These are phyloP conservation scores for Diplodia seriata DNA, from an alignment of 2,329 filamentous ascomycete genomes.

Conservation along the genomic window DNA sequence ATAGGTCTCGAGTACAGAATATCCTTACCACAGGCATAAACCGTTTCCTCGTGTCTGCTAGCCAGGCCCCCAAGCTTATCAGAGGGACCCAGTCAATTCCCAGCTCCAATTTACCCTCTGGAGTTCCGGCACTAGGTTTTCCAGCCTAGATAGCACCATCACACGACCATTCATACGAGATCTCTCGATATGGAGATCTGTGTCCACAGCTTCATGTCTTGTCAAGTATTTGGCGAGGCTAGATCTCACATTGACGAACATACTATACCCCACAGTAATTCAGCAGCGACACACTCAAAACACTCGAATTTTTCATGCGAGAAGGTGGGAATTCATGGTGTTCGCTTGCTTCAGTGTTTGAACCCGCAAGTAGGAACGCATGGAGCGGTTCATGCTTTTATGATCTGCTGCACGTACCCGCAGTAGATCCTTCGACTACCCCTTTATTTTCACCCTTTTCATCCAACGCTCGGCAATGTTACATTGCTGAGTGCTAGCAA, in stretches of 20 bases:
- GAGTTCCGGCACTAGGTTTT: too few relatives aligned
- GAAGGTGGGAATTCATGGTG: neutral
- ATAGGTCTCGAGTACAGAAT: neutral
- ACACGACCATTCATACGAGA: too few relatives aligned
- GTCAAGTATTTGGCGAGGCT: too few relatives aligned
- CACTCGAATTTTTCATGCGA: neutral
- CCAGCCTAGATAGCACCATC: too few relatives aligned
- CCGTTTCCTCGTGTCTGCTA: neutral
- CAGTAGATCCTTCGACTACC: neutral
- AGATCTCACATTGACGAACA: too few relatives aligned
- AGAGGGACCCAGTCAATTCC: too few relatives aligned
- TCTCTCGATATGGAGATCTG: too few relatives aligned
- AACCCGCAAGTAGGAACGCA: neutral
- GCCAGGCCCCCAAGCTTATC: too few relatives aligned
- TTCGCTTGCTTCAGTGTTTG: neutral
- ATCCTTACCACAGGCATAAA: neutral
- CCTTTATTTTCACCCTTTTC: constrained; percentile 17
- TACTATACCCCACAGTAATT: too few relatives aligned
- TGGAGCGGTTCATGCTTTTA: neutral
- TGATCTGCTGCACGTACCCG: constrained; percentile 13
- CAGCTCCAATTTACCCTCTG: too few relatives aligned
- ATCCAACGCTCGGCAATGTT: neutral
- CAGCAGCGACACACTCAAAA: too few relatives aligned
- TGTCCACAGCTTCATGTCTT: too few relatives aligned
- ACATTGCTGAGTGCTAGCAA: neutral